Base-by-base conservation (phyloP, 371 early-diverging fungal species). In the Smittium culicis region DNA sequence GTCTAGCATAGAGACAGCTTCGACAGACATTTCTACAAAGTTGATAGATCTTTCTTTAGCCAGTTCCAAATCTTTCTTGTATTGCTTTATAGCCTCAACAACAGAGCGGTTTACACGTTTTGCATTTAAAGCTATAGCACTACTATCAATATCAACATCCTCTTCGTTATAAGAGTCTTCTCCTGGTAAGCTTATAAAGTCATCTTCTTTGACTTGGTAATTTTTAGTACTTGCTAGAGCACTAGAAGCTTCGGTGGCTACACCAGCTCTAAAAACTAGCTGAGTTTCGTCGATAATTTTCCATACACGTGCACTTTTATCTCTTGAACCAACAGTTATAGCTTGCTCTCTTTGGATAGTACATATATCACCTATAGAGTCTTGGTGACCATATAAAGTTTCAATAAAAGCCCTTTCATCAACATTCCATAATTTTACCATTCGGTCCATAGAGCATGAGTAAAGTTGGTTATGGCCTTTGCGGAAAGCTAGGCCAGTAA, bases 381-480 rank as follows among this genome's bases (percentile, higher is more conserved):
- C 97, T 77, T 96, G 97, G 74, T 98, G 98, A 27, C 98, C 98
- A 81, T 94, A 96, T 74, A 98, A 74, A 27, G 98, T 96, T 74
- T 98, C 98, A 66, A 98, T 83, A 77, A 96, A 98, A 11, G 85
- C 78, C 70, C 87, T 73, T 71, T 93, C 92, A 72, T 91, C 93
- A 1, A 90, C 80, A 75, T 96, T 93, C 95, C 96, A 98, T 45
- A 96, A 65, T 74, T 98, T 98, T 74, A 98, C 84, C 30, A 93
- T 90, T 65, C 98, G 88, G 74, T 98, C 98, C 58, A 80, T 78
- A 1, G 94, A 92, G 69, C 87, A 85, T 63, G 94, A 90, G 76
- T 94, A 98, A 59, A 98, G 81, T 67, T 93, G 89, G 75, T 93
- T 88, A 67, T 74, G 72, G 31, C 77, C 70, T 33, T 68, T 69